Base-by-base conservation (phyloP, 805 yeast species). In the Candida morakotiae region DNA sequence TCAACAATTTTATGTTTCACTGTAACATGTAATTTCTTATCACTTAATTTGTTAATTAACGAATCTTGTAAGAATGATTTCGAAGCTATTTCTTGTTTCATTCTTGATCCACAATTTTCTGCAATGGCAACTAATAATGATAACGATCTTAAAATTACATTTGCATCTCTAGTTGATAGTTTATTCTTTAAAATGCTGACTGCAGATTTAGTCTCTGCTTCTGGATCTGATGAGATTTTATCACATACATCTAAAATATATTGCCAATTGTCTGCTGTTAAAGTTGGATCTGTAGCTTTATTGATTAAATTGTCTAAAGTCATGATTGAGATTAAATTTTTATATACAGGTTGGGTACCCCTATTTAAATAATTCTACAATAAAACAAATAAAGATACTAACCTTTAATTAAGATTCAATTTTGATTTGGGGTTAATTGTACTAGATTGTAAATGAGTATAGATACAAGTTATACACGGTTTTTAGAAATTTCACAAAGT, bases 1-100 rank as follows among this genome's bases (percentile, higher is more conserved):
- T 83, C 86, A 9, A 78, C 75, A 4, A 87, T 67, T 34, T 77
- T 74, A 34, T 64, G 56, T 56, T 86, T 86, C 37, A 93, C 83
- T 3, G 78, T 71, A 19, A 66, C 58, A 62, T 89, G 96, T 22
- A 83, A 73, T 26, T 65, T 58, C 7, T 65, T 53, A 47, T 79
- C 84, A 8, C 77, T 64, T 43, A 87, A 60, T 37, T 67, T 64
- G 38, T 54, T 57, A 19, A 66, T 38, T 20, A 68, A 48, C 7
- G 46, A 34, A n/a, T 60, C 68, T 28, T 57, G 53, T 31, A 64
- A 45, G 41, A 68, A 68, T 9, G 56, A 37, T 35, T 53, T 57
- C 13, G 70, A 44, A 14, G 73, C 71, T 21, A 68, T 67, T 36
- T 64, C 69, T 43, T 67, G 72, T 41, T 60, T 55, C 67, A 67